Base-by-base conservation (phyloP, 805 yeast species). In the Saccharomycopsis sp. region DNA sequence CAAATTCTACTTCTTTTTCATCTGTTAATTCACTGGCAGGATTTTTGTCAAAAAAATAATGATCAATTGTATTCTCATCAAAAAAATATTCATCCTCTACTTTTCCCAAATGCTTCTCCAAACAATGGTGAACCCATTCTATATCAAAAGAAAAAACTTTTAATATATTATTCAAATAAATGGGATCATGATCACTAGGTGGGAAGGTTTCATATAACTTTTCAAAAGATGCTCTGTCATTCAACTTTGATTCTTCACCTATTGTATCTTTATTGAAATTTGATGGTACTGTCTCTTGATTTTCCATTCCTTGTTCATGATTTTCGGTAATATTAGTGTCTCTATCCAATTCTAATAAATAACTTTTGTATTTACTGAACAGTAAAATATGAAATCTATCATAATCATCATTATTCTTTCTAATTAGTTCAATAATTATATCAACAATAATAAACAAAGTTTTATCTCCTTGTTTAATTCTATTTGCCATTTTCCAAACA, bases 381-480 rank as follows among this genome's bases (percentile, higher is more conserved):
- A 37, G 29, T 5, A 61, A 34, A 10, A 70, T 69, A 50, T 67
- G 63, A 36, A 85, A 81, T 36, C 76, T 70, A 60, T 92, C 98
- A 59, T 89, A 92, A 58, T 92, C 97, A 0, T 96, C 86, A 55
- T 92, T 92, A 57, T 92, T 92, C 57, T 92, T 92, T 53, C 98
- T 73, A 42, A 92, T 92, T 30, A 92, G 72, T 60, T 92, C 98
- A 49, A 92, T 89, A 21, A 92, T 74, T 19, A 92, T 86, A 8
- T 96, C 94, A 25, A 92, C 98, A 52, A 95, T 92, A 51, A 88
- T 88, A 26, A 92, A 81, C 48, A 92, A 69, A 1, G 96, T 94
- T 25, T 88, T 79, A 34, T 95, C 95, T 41, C 86, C 84, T 45
- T 67, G 56, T 42, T 88, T 70, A 81, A 92, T 92, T 48, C 83